phyloP scores from a whole-genome alignment of 306 rosid species.

The Pterocarpus macrocarpus region DNA sequence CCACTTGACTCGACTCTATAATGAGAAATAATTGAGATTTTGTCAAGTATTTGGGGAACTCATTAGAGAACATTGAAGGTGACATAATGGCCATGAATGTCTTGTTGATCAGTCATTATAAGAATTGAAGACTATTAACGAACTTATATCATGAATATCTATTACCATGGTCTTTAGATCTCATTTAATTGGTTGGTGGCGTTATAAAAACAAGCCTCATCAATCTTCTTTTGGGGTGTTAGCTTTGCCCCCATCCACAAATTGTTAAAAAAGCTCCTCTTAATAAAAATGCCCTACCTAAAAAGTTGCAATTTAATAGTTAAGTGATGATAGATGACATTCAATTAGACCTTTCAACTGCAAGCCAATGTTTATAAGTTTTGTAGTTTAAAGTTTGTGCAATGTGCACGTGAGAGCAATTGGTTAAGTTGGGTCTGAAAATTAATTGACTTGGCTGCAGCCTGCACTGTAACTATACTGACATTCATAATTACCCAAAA shows the following conservation, averaged over 20 bases:
- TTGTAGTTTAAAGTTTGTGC: slow-evolving; percentile 10
- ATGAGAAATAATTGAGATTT: neutral
- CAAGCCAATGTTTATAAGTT: neutral
- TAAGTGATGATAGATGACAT: neutral
- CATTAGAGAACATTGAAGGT: slow-evolving; percentile 6
- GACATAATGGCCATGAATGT: neutral
- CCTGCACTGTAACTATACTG: slow-evolving; percentile 34
- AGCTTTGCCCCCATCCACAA: slow-evolving; percentile 45
- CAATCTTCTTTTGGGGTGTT: slow-evolving; percentile 30
- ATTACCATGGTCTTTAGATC: neutral
- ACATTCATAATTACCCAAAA: slow-evolving; percentile 26
- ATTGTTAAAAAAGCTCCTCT: neutral
- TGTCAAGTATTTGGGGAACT: slow-evolving; percentile 32
- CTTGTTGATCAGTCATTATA: slow-evolving; percentile 16
- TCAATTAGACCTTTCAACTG: slow-evolving; percentile 36
- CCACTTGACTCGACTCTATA: neutral
- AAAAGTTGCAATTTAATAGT: slow-evolving; percentile 40
- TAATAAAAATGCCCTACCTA: slow-evolving; percentile 38
- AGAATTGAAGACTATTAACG: slow-evolving; percentile 41
- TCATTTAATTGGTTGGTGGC: slow-evolving; percentile 42
- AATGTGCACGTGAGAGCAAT: slow-evolving; percentile 17
- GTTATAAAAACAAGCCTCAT: slow-evolving; percentile 39
- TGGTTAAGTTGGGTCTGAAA: slow-evolving; percentile 48
- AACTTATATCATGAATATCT: neutral
- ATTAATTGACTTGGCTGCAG: slow-evolving; percentile 25